Base-by-base conservation (phyloP, 176 grass and related monocot genomes). In the Musa beccarii region DNA sequence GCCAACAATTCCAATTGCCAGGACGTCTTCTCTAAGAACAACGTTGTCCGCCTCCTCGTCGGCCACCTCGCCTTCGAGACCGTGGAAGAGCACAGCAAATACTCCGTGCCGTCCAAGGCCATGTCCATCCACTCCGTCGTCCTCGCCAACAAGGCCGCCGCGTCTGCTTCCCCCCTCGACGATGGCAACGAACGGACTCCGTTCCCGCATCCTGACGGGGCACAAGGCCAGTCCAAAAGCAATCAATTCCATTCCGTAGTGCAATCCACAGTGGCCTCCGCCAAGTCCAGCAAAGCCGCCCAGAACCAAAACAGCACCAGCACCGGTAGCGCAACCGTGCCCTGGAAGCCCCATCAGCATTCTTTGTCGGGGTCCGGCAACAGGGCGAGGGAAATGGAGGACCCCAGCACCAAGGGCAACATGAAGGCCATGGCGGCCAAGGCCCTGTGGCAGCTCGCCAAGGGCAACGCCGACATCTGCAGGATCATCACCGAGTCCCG, bases 391-490 rank as follows among this genome's bases (percentile, higher is more conserved):
- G 71, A 73, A 26, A 9, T 15, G 71, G 71, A 73, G 22, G 71
- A 73, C 7, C 71, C 52, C 4, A 25, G 13, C 12, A 55, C 71
- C 52, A 73, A 26, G 52, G 71, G 52, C 12, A 54, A 73, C 52
- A 73, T 73, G 71, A 73, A 73, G 52, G 71, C 71, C 52, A 73
- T 73, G 71, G 71, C 71, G 22, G 51, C 71, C 14, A 73, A 55
- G 52, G 71, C 71, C 22, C 72, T 75, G 54, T 75, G 53, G 21
- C 53, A n/a, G 54, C 52, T 75, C 24, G 72, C 53, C 26, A 75
- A 61, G 54, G 24, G 29, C 55, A 75, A 75, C 17, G 25, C 25
- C 16, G 26, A 17, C 25, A 59, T 75, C 54, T 75, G 73, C 72
- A 52, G 26, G 72, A 59, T 2, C 54, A 75, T 75, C 29, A 75